Evolutionary conservation across 2,329 filamentous ascomycete genomes (phyloP).

Genomic region (Colletotrichum sidae): DNA sequence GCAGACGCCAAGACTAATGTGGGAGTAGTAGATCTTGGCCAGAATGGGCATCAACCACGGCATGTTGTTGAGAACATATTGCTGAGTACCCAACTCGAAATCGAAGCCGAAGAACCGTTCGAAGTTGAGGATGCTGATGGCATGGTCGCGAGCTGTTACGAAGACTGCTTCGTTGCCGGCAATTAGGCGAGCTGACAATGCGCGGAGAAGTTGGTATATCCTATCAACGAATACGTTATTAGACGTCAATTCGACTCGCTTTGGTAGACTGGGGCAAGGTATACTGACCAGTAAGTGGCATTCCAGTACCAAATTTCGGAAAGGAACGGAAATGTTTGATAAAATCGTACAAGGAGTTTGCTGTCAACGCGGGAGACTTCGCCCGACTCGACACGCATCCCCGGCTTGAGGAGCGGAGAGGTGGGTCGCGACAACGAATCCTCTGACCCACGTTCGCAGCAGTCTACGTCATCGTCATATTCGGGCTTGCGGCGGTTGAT

Average conservation of each 20-base stretch:
- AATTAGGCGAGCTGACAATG: constrained; percentile 55
- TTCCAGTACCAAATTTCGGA: constrained; percentile 53
- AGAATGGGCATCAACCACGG: constrained; percentile 53
- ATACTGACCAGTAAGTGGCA: constrained; percentile 47
- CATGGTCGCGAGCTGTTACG: constrained; percentile 51
- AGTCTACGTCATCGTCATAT: constrained; percentile 28
- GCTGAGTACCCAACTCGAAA: constrained; percentile 54
- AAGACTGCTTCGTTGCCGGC: constrained; percentile 52
- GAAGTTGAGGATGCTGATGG: constrained; percentile 52
- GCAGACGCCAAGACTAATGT: constrained; percentile 56
- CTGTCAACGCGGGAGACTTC: constrained; percentile 33
- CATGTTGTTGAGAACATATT: constrained; percentile 49
- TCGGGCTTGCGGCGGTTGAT: constrained; percentile 35
- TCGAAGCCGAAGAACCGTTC: constrained; percentile 52
- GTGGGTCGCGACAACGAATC: constrained; percentile 20
- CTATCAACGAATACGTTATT: constrained; percentile 35
- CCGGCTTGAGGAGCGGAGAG: constrained; percentile 35
- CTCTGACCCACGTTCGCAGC: constrained; percentile 31
- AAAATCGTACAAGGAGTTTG: constrained; percentile 42
- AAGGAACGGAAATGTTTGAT: constrained; percentile 46
- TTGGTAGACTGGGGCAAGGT: too few species aligned
- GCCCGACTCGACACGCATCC: constrained; percentile 19
- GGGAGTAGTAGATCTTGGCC: constrained; percentile 57
- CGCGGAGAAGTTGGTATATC: constrained; percentile 58
- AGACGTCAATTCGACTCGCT: background rate